Conservation (phyloP, 2,329 filamentous ascomycete genomes). For the Neonectria coccinea region DNA sequence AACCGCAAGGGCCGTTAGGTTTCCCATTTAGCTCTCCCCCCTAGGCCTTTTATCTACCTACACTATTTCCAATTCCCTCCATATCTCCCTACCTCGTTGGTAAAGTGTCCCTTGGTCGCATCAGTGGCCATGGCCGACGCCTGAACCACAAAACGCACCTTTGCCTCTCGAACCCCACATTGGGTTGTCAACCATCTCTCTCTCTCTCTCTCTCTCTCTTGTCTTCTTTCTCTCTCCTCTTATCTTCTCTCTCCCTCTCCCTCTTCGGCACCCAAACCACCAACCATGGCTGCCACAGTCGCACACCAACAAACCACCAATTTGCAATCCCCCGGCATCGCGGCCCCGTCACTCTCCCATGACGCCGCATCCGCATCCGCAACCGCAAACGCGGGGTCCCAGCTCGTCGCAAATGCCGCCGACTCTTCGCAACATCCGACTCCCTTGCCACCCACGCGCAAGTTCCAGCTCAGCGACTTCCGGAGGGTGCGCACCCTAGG, state of each 20-base stretch:
- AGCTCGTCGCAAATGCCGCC: constrained; percentile 28
- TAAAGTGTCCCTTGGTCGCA: constrained; percentile 4
- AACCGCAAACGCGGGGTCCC: constrained; percentile 34
- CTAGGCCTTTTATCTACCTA: background rate
- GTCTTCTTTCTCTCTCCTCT: background rate
- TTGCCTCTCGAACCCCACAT: background rate
- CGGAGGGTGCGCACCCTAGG: constrained; percentile 80
- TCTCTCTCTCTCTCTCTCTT: constrained; percentile 1
- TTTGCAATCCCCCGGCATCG: constrained; percentile 40
- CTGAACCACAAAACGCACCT: constrained; percentile 22
- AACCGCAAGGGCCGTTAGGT: background rate
- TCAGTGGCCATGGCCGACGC: constrained; percentile 34
- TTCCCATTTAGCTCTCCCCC: background rate
- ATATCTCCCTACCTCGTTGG: background rate
- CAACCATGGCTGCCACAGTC: constrained; percentile 49
- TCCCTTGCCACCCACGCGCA: constrained; percentile 45
- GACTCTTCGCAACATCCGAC: constrained; percentile 27
- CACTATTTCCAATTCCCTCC: background rate
- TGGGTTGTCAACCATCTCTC: constrained; percentile 7
- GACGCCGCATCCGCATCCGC: constrained; percentile 15
- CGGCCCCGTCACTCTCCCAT: constrained; percentile 38
- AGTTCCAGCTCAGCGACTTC: constrained; percentile 67
- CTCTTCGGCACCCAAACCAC: constrained; percentile 8
- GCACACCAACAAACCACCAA: constrained; percentile 47
- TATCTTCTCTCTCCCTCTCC: background rate